Conservation (phyloP, 2,329 filamentous ascomycete species). For the Orbilia ellipsospora region DNA sequence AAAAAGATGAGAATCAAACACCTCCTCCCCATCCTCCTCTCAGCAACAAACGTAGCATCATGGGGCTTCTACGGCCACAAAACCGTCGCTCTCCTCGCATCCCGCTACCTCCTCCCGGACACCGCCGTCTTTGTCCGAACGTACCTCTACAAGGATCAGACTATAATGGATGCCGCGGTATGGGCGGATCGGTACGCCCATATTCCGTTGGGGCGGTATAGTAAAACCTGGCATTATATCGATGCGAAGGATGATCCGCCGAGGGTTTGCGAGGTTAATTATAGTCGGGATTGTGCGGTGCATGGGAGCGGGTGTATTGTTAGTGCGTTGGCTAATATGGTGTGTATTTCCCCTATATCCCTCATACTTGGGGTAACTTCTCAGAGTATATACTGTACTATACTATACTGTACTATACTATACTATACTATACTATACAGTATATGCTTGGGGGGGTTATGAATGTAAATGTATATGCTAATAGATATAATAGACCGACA, state of each 20-base stretch:
- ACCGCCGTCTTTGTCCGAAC: constrained; percentile 71
- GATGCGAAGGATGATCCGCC: constrained; percentile 75
- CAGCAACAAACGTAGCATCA: background rate
- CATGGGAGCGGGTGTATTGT: constrained; percentile 72
- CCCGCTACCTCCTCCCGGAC: constrained; percentile 69
- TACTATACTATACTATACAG: too few relatives aligned
- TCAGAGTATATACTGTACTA: too few relatives aligned
- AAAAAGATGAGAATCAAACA: constrained; percentile 24
- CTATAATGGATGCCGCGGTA: constrained; percentile 72
- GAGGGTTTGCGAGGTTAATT: constrained; percentile 69
- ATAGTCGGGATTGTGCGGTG: constrained; percentile 69
- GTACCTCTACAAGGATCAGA: constrained; percentile 69
- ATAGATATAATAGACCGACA: constrained; percentile 67
- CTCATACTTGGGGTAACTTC: background rate
- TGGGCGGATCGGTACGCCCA: constrained; percentile 77
- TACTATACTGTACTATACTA: too few relatives aligned
- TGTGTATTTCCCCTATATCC: constrained; percentile 1
- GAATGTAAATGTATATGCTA: background rate
- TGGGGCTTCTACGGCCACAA: constrained; percentile 70
- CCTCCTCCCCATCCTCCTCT: background rate
- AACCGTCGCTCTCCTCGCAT: constrained; percentile 73
- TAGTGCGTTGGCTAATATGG: constrained; percentile 63
- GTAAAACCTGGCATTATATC: constrained; percentile 75
- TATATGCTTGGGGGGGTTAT: too few relatives aligned
- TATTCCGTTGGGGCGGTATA: constrained; percentile 72